Percentiles rank a stretch among this genome's conserved stretches.
These are phyloP conservation scores for Backusella macrospora DNA, from an alignment of 192 early-diverging fungal species.

Conservation along the genomic window DNA sequence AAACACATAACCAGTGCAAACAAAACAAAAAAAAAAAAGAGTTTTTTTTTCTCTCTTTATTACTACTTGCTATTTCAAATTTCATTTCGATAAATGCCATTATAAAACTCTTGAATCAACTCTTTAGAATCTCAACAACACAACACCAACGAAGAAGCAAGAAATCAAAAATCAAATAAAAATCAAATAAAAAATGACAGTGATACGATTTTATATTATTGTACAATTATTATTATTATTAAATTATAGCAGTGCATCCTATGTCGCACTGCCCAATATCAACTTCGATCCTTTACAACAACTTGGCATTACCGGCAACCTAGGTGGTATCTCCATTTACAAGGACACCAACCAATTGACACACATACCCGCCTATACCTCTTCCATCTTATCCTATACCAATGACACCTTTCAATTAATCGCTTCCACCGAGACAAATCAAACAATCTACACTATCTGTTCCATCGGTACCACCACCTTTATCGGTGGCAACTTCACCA, in stretches of 20 bases:
- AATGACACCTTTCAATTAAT: slow-evolving; percentile 27
- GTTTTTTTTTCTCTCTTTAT: neutral
- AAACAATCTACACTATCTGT: slow-evolving; percentile 30
- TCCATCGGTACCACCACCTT: slow-evolving; percentile 15
- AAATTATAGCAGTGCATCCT: neutral
- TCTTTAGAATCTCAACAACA: neutral
- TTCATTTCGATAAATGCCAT: slow-evolving; percentile 13
- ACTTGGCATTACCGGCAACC: slow-evolving; percentile 31
- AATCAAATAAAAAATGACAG: neutral
- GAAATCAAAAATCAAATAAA: neutral
- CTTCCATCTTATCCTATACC: slow-evolving; percentile 23
- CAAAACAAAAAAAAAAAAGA: neutral
- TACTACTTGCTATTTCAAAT: too few relatives aligned
- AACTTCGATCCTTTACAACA: slow-evolving; percentile 21
- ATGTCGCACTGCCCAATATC: slow-evolving; percentile 22
- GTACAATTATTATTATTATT: neutral
- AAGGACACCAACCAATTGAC: slow-evolving; percentile 37
- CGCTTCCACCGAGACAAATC: slow-evolving; percentile 17
- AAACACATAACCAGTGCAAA: too few relatives aligned
- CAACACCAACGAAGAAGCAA: too few relatives aligned
- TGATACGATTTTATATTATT: too few relatives aligned
- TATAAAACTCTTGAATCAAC: neutral
- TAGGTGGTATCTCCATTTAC: slow-evolving; percentile 31
- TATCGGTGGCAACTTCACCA: slow-evolving; percentile 37
- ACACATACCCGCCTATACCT: slow-evolving; percentile 18